Evolutionary conservation across 1,284 basidiomycete genomes (phyloP).

Genomic region (Sanghuangporus weigelae): DNA sequence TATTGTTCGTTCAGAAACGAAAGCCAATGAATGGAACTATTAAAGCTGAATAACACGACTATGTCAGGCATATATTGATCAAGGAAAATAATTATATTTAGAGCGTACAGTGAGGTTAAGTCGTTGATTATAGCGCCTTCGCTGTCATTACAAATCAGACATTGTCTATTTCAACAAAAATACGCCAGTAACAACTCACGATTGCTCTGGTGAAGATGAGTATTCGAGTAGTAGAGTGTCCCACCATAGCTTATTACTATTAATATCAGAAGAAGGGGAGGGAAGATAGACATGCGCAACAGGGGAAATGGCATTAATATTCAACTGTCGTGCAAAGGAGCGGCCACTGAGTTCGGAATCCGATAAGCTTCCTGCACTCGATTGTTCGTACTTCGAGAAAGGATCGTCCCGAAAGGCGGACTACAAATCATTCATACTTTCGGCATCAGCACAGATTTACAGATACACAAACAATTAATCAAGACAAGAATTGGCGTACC

Average conservation of each 20-base stretch:
- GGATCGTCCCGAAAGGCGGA: constrained; percentile 7
- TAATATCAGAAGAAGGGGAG: constrained; percentile 34
- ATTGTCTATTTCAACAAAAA: neutral
- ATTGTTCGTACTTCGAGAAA: constrained; percentile 13
- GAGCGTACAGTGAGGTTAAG: constrained; percentile 12
- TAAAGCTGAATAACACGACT: constrained; percentile 32
- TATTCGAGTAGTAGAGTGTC: constrained; percentile 51
- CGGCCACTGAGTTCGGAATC: constrained; percentile 13
- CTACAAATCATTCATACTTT: neutral
- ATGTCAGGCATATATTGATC: neutral
- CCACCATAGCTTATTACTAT: constrained; percentile 66
- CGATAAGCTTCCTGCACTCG: constrained; percentile 9
- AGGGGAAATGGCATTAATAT: constrained; percentile 10
- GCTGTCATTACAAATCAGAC: constrained; percentile 5
- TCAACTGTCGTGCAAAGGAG: constrained; percentile 10
- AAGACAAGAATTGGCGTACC: constrained; percentile 1
- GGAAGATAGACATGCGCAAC: constrained; percentile 24
- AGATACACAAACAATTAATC: neutral
- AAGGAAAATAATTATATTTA: neutral
- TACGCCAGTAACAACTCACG: constrained; percentile 30
- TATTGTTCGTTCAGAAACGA: constrained; percentile 57
- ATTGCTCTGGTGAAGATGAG: constrained; percentile 35
- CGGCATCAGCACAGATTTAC: neutral
- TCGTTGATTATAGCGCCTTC: constrained; percentile 13
- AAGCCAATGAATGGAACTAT: constrained; percentile 50